Conservation (phyloP, 2,329 filamentous ascomycete genomes). For the Trichocomaceae sp. region DNA sequence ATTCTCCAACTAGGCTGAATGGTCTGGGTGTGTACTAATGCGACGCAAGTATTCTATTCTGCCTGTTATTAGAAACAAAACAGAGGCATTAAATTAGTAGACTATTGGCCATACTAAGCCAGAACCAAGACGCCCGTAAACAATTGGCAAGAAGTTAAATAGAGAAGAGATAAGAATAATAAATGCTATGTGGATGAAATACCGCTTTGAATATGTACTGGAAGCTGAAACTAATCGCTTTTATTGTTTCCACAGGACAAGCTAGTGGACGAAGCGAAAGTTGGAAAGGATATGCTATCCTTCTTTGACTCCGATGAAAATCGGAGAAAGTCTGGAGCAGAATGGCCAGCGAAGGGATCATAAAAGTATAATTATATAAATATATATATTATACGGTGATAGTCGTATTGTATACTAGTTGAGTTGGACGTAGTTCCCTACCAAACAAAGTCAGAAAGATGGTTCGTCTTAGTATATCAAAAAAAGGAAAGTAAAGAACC, state of each 20-base stretch:
- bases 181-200: neutral
- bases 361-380: neutral
- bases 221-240: neutral
- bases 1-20: neutral
- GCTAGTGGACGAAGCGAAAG: neutral
- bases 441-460: neutral
- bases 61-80: neutral
- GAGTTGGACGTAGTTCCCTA: slow-evolving; percentile 37
- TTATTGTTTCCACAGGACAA: neutral
- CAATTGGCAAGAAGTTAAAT: neutral
- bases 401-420: neutral
- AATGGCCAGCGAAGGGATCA: neutral
- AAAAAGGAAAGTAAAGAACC: slow-evolving; percentile 15
- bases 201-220: slow-evolving; percentile 10
- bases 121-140: neutral
- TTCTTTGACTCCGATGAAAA: neutral
- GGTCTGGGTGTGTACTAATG: too few relatives aligned
- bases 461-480: neutral
- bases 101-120: neutral
- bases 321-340: neutral
- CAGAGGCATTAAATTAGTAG: neutral
- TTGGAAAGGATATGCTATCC: neutral
- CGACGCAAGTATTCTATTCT: too few relatives aligned
- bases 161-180: neutral
- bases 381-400: neutral